phyloP scores from a whole-genome alignment of 257 asterid species.

The Plantago ovata region DNA sequence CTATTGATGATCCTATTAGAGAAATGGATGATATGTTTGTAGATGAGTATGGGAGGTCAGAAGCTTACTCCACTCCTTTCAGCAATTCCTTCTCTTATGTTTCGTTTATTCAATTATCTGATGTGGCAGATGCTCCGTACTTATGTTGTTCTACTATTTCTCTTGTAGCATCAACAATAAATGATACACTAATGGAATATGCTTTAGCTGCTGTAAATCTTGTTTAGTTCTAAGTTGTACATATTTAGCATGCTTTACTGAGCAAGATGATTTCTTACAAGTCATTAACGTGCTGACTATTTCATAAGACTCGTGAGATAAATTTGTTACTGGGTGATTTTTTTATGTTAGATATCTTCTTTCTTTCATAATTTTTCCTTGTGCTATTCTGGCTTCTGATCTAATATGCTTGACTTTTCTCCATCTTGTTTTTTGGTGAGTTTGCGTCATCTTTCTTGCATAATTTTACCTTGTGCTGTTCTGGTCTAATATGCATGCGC shows the following conservation, averaged over 20 bases:
- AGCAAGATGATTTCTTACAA: not conserved
- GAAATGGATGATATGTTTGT: constrained; percentile 98
- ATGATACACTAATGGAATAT: not conserved
- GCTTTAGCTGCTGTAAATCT: not conserved
- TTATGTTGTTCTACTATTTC: not conserved
- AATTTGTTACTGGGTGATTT: not conserved
- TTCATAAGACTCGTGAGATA: not conserved
- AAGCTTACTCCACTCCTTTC: constrained; percentile 17
- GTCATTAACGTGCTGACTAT: not conserved
- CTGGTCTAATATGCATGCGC: not conserved
- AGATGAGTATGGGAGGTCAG: constrained; percentile 94
- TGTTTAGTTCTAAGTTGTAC: not conserved
- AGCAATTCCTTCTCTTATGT: constrained; percentile 8
- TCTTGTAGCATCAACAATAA: not conserved
- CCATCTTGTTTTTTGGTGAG: constrained; percentile 14
- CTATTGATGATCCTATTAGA: constrained; percentile 93
- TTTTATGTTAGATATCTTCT: not conserved
- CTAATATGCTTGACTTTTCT: constrained; percentile 1
- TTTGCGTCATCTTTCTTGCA: not conserved
- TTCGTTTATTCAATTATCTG: constrained; percentile 10
- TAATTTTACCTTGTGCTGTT: constrained; percentile 5
- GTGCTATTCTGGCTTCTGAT: constrained; percentile 12
- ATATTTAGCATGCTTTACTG: not conserved
- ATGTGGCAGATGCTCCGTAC: constrained; percentile 10
- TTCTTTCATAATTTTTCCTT: constrained; percentile 10